Evolutionary conservation across 129 eudicot species (phyloP).

Genomic region (Arctium minus): DNA sequence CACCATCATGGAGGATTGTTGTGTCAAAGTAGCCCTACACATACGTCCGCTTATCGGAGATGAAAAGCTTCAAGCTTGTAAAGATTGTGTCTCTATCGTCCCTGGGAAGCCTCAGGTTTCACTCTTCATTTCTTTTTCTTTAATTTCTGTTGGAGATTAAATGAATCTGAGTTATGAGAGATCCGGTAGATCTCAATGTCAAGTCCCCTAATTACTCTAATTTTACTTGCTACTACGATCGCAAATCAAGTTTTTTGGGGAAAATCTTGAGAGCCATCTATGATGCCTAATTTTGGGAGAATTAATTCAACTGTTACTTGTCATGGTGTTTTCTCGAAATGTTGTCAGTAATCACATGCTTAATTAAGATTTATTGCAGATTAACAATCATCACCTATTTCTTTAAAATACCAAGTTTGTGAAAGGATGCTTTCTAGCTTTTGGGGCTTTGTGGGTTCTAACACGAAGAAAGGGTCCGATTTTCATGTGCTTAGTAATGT

Average conservation of each 20-base stretch:
- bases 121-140: neutral
- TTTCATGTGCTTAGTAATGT: constrained; percentile 8
- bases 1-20: constrained; percentile 59
- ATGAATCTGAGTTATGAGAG: constrained; percentile 10
- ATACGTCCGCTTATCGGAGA: constrained; percentile 89
- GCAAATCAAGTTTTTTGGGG: constrained; percentile 5
- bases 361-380: neutral
- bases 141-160: neutral
- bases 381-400: constrained; percentile 9
- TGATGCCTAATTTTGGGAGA: neutral
- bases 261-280: neutral
- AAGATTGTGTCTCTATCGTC: constrained; percentile 79
- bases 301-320: neutral
- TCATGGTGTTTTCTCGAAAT: constrained; percentile 11
- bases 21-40: constrained; percentile 96
- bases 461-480: neutral
- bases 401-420: neutral
- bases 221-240: neutral
- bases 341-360: neutral
- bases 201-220: neutral
- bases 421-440: constrained; percentile 5
- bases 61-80: constrained; percentile 87
- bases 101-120: constrained; percentile 88
- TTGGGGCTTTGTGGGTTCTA: neutral
- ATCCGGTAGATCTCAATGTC: constrained; percentile 41